Percentiles rank a stretch among this genome's conserved stretches.
These are phyloP conservation scores for Tetrapisispora taiwanensis DNA, from an alignment of 805 yeast species.

Conservation along the genomic window DNA sequence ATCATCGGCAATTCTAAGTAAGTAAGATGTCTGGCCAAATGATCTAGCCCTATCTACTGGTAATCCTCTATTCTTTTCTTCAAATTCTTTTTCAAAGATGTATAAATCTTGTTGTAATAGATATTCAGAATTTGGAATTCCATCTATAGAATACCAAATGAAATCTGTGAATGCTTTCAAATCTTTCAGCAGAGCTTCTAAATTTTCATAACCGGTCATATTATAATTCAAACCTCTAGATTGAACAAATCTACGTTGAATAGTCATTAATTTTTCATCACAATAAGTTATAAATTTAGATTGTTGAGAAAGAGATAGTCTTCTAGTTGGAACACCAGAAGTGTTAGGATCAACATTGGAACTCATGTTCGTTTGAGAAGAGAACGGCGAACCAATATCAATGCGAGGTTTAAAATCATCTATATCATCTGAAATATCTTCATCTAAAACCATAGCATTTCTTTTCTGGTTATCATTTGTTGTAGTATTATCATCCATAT, in stretches of 20 bases:
- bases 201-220: conserved; percentile 22
- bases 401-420: conserved; percentile 26
- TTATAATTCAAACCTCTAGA: conserved; percentile 30
- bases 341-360: background rate
- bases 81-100: background rate
- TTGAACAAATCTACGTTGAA: conserved; percentile 46
- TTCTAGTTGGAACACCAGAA: conserved; percentile 10
- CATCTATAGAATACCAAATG: conserved; percentile 51
- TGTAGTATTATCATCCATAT: background rate
- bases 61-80: background rate
- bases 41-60: conserved; percentile 15
- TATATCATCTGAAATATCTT: conserved; percentile 17
- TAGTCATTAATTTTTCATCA: conserved; percentile 42
- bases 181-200: conserved; percentile 34
- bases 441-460: conserved; percentile 1
- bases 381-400: conserved; percentile 25
- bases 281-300: conserved; percentile 44
- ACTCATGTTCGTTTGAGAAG: conserved; percentile 13
- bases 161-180: conserved; percentile 41
- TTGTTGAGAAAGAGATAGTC: conserved; percentile 42
- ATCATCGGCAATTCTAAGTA: conserved; percentile 57
- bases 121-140: conserved; percentile 23
- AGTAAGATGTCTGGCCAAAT: conserved; percentile 54
- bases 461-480: conserved; percentile 1
- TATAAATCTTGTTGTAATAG: conserved; percentile 8